Evolutionary conservation across 1,284 basidiomycete species (phyloP), one percentile per base, ranked within the genome.

Genomic region (Tylopilus sp.): DNA sequence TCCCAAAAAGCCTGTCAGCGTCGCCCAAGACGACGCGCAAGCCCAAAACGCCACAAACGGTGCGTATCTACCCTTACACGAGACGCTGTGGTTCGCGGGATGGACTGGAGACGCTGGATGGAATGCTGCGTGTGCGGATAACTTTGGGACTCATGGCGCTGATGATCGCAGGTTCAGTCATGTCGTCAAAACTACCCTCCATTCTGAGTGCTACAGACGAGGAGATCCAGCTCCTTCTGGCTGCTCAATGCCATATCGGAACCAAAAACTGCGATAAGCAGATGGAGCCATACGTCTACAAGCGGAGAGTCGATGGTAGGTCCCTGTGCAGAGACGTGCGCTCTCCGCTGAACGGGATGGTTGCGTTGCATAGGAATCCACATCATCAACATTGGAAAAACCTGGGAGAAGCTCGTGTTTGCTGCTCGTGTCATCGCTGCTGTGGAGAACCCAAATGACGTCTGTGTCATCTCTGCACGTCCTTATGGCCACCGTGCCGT

Each of bases 401-500:
- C 96, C 61, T 98, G 95, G 96, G 94, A 98, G 77, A 99, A 99
- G 78, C 82, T 99, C 60, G 91, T 97, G 58, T 80, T 96, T 63
- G 93, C 94, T 55, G 94, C 93, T 55, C 90, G 94, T 71, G 82
- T 96, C 68, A 93, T 96, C 65, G 92, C 92, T 60, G 85, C 91
- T 51, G 86, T 98, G 63, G 95, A 98, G 75, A 98, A 98, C 83
- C 95, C 96, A 57, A 88, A 91, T 72, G 96, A 99, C 73, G 84
- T 99, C 67, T 93, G 90, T 75, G 96, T 97, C 69, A 97, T 99
- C 75, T 95, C 93, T 56, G 93, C 94, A 52, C 92, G 97, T 61
- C 92, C 92, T 54, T 99, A 98, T 78, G 97, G 97, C 58, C 97
- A 99, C 80, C 93, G 96, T 73, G 97, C 93, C 51, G 96, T 99